Evolutionary conservation across 306 rosid genomes (phyloP), one percentile per base, ranked within the genome.

Genomic region (Lablab purpureus): DNA sequence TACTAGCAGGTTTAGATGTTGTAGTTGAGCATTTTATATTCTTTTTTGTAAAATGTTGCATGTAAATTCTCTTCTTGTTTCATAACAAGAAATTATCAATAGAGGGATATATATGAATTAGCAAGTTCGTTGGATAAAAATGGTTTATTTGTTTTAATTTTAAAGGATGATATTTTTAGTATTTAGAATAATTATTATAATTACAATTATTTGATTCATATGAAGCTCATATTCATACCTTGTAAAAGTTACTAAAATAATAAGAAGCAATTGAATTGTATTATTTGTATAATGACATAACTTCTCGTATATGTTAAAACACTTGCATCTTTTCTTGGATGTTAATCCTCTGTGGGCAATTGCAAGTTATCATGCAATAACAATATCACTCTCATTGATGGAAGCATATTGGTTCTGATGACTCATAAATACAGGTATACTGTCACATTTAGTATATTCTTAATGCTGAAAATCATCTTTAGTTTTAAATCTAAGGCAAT

Each of bases 391-490:
- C 64, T 95, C 99, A 9, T 87, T 95, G 86, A 95, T 95, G 99
- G 98, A 95, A 86, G 99, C 99, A 85, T 95, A 91, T 93, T 81
- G 99, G 98, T 75, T 94, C 94, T 19, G 99, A 95, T 77, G 99
- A 95, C 82, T 85, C 90, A 59, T 97, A 98, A 45, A 95, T 97
- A 47, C 99, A 95, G 90, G 99, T 92, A 91, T 77, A 56, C 81
- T 83, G 67, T 73, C 58, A 36, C 74, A 60, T 60, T 65, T 51
- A 58, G 59, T 60, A 19, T 14, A 36, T 58, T 79, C 22, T 23
- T 2, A 71, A 62, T 13, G 56, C n/a, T 40, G 10, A 27, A 59
- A 67, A 37, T 32, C 7, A 32, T 64, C 21, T 7, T 70, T 49
- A 43, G 54, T 69, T 56, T 40, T 43, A 49, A 70, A 74, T 37